Base-by-base conservation (phyloP, 352 stramenopile species). In the Saprolegnia parasitica region DNA sequence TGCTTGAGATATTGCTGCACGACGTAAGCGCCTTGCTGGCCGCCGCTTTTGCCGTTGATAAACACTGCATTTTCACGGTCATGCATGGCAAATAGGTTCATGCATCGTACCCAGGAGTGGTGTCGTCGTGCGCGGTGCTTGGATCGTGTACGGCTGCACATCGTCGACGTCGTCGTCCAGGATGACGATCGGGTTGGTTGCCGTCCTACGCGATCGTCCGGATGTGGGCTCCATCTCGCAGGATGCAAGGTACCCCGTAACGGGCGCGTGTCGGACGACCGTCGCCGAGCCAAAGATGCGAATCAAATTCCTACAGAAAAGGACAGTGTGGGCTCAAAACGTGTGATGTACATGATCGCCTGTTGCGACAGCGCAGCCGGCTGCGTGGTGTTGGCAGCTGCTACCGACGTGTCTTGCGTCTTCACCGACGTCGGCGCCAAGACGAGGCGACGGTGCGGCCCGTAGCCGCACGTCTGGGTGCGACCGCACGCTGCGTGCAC, bases 1-100 rank as follows among this genome's bases (percentile, higher is more conserved):
- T 96, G 87, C 20, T 87, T 83, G 20, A 91, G 84, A 58, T 98
- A 85, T 77, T 98, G 92, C 9, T 87, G 86, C 37, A 98, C 84
- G 23, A 99, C 78, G 40, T 98, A 79, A 13, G 95, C 77, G 1
- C 96, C 96, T 77, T 98, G 89, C 63, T 98, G 90, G 5, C 91
- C 88, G 5, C 96, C 96, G 39, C 90, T 98, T 10, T 89, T 85
- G 62, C 90, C 97, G 76, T 98, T 99, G 56, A 99, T 97, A 77
- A 98, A 98, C 15, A 98, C 92, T 32, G 93, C 47, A 20, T 94
- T 67, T 39, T 84, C 83, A 6, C 11, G 56, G 5, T 35, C 29
- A 39, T n/a, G 47, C 42, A 10, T 21, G n/a, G 40, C 35, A 20
- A 68, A 23, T 18, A 21, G 18, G 23, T 47, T 3, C 1, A 32